These are phyloP conservation scores for Coniochaeta pulveracea DNA, from an alignment of 2,329 filamentous ascomycete species.

Conservation along the genomic window DNA sequence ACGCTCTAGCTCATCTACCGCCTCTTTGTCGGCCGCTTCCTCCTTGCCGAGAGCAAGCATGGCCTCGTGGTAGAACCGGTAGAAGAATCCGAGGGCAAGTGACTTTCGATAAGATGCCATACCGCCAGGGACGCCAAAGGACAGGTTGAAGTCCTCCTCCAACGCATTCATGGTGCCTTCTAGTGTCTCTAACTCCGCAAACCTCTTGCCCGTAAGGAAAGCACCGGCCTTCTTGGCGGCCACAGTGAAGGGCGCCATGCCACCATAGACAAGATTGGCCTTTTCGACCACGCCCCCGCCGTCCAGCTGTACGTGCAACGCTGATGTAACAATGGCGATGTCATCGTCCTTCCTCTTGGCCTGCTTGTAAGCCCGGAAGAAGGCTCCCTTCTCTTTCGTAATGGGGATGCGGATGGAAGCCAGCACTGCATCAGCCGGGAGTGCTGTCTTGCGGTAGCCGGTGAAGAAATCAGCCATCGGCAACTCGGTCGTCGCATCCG, in stretches of 20 bases:
- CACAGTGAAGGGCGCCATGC: slow-evolving; percentile 90
- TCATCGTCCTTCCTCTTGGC: slow-evolving; percentile 96
- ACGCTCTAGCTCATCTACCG: slow-evolving; percentile 74
- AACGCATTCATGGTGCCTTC: slow-evolving; percentile 85
- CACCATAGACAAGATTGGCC: slow-evolving; percentile 79
- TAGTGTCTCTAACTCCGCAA: slow-evolving; percentile 70
- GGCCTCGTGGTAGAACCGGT: slow-evolving; percentile 90
- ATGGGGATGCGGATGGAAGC: slow-evolving; percentile 77
- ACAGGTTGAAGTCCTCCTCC: slow-evolving; percentile 79
- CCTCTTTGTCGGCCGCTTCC: slow-evolving; percentile 54
- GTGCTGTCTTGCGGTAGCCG: slow-evolving; percentile 75
- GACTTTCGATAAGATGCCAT: slow-evolving; percentile 96
- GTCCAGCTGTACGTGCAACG: slow-evolving; percentile 63
- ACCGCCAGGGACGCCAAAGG: slow-evolving; percentile 85
- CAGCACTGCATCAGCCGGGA: slow-evolving; percentile 74
- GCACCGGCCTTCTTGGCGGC: slow-evolving; percentile 67
- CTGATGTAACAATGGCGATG: slow-evolving; percentile 91
- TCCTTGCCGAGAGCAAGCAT: slow-evolving; percentile 46
- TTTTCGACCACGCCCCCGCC: slow-evolving; percentile 59
- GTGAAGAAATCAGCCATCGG: slow-evolving; percentile 89
- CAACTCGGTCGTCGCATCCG: slow-evolving; percentile 65
- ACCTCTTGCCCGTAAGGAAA: slow-evolving; percentile 66
- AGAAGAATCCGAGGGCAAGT: slow-evolving; percentile 87
- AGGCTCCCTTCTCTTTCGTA: slow-evolving; percentile 64
- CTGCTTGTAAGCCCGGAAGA: slow-evolving; percentile 86